Evolutionary conservation across 192 early-diverging fungal species (phyloP).

Genomic region (Coemansia umbellata): DNA sequence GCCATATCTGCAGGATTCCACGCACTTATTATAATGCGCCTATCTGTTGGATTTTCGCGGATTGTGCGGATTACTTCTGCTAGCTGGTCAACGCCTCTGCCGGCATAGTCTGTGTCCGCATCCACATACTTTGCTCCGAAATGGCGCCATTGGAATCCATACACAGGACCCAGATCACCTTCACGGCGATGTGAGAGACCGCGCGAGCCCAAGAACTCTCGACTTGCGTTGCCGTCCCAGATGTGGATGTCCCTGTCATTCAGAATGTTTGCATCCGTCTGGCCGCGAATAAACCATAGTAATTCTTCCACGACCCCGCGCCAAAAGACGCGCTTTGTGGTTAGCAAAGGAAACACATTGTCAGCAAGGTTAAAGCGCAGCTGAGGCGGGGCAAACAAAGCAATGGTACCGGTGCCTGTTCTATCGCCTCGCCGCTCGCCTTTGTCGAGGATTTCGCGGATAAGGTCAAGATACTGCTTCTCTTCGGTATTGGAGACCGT

Average conservation of each 20-base stretch:
- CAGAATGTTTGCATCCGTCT: slow-evolving; percentile 78
- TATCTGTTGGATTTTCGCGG: slow-evolving; percentile 76
- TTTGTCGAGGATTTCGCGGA: slow-evolving; percentile 62
- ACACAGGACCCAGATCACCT: slow-evolving; percentile 93
- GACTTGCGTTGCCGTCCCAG: slow-evolving; percentile 89
- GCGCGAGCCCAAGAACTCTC: slow-evolving; percentile 82
- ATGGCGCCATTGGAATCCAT: slow-evolving; percentile 99
- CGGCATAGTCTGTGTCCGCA: slow-evolving; percentile 81
- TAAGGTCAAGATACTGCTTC: slow-evolving; percentile 81
- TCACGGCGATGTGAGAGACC: slow-evolving; percentile 70
- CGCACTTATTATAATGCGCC: slow-evolving; percentile 90
- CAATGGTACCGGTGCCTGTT: slow-evolving; percentile 82
- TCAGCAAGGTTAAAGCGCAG: slow-evolving; percentile 78
- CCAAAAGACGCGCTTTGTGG: slow-evolving; percentile 92
- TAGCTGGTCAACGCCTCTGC: slow-evolving; percentile 92
- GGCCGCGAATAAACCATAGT: slow-evolving; percentile 91
- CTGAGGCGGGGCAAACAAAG: slow-evolving; percentile 82
- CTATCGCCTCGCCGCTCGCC: slow-evolving; percentile 81
- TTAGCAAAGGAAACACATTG: slow-evolving; percentile 80
- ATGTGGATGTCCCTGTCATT: slow-evolving; percentile 72
- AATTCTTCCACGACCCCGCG: slow-evolving; percentile 91
- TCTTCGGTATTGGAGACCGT: slow-evolving; percentile 56
- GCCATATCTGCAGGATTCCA: slow-evolving; percentile 95
- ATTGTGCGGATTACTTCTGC: slow-evolving; percentile 83
- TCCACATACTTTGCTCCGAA: slow-evolving; percentile 91